Conservation (phyloP, 108 stramenopile genomes). For the Fragilaria crotonensis region DNA sequence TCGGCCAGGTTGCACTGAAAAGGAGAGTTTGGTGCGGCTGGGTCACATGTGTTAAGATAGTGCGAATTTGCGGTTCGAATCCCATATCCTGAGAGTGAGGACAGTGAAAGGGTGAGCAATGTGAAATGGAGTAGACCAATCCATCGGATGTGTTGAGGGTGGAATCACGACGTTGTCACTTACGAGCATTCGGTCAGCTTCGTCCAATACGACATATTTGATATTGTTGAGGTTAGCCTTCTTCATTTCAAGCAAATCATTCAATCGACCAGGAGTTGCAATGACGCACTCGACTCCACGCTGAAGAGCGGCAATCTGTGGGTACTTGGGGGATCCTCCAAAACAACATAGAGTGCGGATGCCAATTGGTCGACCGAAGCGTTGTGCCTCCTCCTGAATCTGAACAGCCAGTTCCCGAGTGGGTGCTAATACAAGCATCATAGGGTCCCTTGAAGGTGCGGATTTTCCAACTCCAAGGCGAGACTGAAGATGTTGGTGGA, state of each 20-base stretch:
- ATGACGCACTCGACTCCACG: slow-evolving; percentile 90
- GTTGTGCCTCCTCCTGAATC: slow-evolving; percentile 93
- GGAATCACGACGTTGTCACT: no score
- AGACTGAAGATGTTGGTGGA: slow-evolving; percentile 63
- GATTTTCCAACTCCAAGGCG: slow-evolving; percentile 10
- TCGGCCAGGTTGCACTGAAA: slow-evolving; percentile 98
- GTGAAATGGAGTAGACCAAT: background rate
- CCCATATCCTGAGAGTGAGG: slow-evolving; percentile 87
- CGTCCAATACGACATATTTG: slow-evolving; percentile 93
- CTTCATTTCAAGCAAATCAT: slow-evolving; percentile 94
- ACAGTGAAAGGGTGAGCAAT: background rate
- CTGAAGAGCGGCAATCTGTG: slow-evolving; percentile 80
- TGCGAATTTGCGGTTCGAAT: slow-evolving; percentile 99
- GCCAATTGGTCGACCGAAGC: slow-evolving; percentile 90
- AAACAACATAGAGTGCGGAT: slow-evolving; percentile 95
- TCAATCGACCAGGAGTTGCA: slow-evolving; percentile 95
- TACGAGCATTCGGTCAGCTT: slow-evolving; percentile 81
- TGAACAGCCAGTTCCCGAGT: slow-evolving; percentile 97
- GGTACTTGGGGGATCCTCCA: slow-evolving; percentile 91
- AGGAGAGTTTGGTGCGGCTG: slow-evolving; percentile 87
- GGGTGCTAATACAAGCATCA: slow-evolving; percentile 90
- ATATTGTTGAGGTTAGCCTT: slow-evolving; percentile 73
- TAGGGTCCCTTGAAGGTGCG: slow-evolving; percentile 22
- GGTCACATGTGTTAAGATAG: slow-evolving; percentile 86
- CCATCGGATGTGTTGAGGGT: slow-evolving; percentile 30